Evolutionary conservation across 352 stramenopile genomes (phyloP).

Genomic region (Globisporangium ultimum): DNA sequence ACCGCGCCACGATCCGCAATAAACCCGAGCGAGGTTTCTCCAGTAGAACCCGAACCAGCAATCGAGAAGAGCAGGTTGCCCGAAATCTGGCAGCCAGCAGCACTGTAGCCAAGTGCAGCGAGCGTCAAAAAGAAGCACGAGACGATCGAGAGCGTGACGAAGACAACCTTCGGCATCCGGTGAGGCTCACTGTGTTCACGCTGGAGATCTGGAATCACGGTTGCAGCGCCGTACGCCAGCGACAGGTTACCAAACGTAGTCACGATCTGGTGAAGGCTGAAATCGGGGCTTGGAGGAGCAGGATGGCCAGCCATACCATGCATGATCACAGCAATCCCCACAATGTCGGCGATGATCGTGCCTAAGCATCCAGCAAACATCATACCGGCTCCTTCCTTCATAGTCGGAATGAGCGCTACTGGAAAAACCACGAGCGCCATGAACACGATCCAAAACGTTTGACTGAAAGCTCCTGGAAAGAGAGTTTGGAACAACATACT

Average conservation of each 20-base stretch:
- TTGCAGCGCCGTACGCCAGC: slow-evolving; percentile 46
- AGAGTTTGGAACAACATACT: slow-evolving; percentile 42
- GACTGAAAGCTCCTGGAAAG: slow-evolving; percentile 44
- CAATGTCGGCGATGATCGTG: slow-evolving; percentile 38
- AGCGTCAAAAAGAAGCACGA: slow-evolving; percentile 40
- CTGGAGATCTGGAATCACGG: slow-evolving; percentile 45
- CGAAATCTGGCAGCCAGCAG: slow-evolving; percentile 40
- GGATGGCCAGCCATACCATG: slow-evolving; percentile 32
- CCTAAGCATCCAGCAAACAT: slow-evolving; percentile 36
- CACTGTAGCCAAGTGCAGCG: slow-evolving; percentile 28
- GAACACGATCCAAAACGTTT: slow-evolving; percentile 41
- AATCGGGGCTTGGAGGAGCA: slow-evolving; percentile 23
- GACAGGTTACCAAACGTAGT: slow-evolving; percentile 47
- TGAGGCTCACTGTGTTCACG: slow-evolving; percentile 40
- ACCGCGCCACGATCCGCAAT: slow-evolving; percentile 9
- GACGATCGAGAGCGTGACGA: slow-evolving; percentile 31
- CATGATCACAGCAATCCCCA: slow-evolving; percentile 30
- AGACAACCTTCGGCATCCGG: slow-evolving; percentile 47
- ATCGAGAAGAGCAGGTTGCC: slow-evolving; percentile 60
- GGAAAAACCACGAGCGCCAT: slow-evolving; percentile 35
- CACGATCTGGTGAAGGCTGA: slow-evolving; percentile 35
- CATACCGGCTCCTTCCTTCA: slow-evolving; percentile 35
- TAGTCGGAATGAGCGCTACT: slow-evolving; percentile 34
- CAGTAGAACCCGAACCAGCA: slow-evolving; percentile 15
- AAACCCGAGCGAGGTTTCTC: slow-evolving; percentile 8